phyloP scores from a whole-genome alignment of 2,329 filamentous ascomycete genomes.

The Alternaria gaisen region DNA sequence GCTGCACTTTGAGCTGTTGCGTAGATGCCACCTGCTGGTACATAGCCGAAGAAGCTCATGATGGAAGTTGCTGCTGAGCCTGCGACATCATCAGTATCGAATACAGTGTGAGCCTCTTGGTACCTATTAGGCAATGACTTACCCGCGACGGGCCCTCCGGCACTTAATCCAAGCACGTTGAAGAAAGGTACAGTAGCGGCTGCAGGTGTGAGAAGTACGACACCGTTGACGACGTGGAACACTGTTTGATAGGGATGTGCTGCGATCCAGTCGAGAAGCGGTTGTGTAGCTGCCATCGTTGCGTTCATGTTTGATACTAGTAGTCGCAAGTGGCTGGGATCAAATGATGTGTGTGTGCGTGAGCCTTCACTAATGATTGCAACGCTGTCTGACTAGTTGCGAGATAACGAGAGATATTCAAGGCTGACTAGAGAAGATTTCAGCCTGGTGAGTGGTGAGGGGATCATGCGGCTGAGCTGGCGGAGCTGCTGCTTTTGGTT shows the following conservation, averaged over 20 bases:
- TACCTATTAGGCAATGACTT: neutral
- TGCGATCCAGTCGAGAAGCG: conserved; percentile 27
- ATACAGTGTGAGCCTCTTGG: neutral
- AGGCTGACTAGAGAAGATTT: neutral
- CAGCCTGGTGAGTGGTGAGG: neutral
- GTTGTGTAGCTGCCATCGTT: conserved; percentile 10
- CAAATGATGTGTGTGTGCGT: neutral
- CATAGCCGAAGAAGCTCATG: conserved; percentile 31
- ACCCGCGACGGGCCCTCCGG: conserved; percentile 36
- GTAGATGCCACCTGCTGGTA: conserved; percentile 34
- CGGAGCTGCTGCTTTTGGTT: conserved; percentile 11
- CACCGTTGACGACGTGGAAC: conserved; percentile 34
- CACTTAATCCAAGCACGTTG: conserved; percentile 29
- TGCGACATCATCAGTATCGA: conserved; percentile 11
- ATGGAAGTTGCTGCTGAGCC: conserved; percentile 31
- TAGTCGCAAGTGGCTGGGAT: neutral
- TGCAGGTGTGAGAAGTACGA: conserved; percentile 34
- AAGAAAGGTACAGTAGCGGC: conserved; percentile 36
- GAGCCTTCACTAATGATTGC: neutral
- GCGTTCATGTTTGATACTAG: neutral
- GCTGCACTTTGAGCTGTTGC: conserved; percentile 42
- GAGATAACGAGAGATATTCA: neutral
- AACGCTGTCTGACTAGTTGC: no score
- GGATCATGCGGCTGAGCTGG: neutral
- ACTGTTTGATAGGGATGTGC: conserved; percentile 36